Evolutionary conservation across 2,329 filamentous ascomycete genomes (phyloP), one percentile per base, ranked within the genome.

Genomic region (Ophiostoma sp.): DNA sequence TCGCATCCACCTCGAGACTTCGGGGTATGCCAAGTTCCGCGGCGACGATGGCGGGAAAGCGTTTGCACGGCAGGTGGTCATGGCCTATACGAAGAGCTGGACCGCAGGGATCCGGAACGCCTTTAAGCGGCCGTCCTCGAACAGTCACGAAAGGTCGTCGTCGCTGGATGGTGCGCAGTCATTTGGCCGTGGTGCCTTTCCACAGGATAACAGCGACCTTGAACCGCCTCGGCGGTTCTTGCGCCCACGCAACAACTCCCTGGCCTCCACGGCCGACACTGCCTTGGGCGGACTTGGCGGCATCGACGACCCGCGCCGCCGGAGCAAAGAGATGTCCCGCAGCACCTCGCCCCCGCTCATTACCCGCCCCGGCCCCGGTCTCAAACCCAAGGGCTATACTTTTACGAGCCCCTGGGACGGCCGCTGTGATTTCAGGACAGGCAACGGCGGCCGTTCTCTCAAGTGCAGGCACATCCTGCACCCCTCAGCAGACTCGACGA

Each of bases 401-500:
- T 98, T 98, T 79, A 83, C 85, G 25, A 96, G 93, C 57, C 95
- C 94, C 0, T 98, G 95, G 95, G 90, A 93, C 75, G 93, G 93
- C 19, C 88, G 88, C 57, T 98, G 95, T 82, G 92, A 95, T 75
- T 98, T 98, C 81, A 86, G 89, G 19, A 96, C 94, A 0, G 92
- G 92, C 50, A 87, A 90, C 72, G 91, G 89, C 59, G 95, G 95
- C 2, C 90, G 92, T 70, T 91, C 89, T 72, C 82, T 97, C 17
- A 90, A 90, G 80, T 95, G 92, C 81, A 90, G 90, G 72, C 93
- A 97, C 80, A 83, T 88, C n/a, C 84, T 94, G 80, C 25, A 68
- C 25, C 72, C 59, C 19, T 12, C 59, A 9, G 45, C 69, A n/a
- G 69, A 42, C 36, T 31, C 48, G 4, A 66, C 61, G 25, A 50